phyloP scores from a whole-genome alignment of 2,329 filamentous ascomycete genomes.

The Ceratocystiopsis minuta region DNA sequence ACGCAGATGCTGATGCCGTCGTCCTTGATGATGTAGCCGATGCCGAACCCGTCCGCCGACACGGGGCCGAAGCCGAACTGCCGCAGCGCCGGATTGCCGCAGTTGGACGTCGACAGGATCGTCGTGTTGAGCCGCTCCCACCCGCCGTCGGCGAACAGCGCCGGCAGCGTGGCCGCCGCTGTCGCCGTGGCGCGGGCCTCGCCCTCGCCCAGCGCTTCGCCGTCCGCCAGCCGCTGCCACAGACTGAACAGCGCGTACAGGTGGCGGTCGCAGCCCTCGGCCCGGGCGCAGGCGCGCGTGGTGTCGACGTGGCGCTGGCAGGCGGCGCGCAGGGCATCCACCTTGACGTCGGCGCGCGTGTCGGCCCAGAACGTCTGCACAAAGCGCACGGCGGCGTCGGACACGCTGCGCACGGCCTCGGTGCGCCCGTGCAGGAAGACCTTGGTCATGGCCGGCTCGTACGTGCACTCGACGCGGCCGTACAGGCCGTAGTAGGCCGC shows the following conservation, averaged over 20 bases:
- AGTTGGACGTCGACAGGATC: constrained; percentile 93
- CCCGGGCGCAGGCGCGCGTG: constrained; percentile 76
- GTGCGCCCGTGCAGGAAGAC: constrained; percentile 82
- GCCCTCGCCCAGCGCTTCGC: constrained; percentile 32
- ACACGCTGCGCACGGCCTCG: constrained; percentile 78
- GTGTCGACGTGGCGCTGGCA: constrained; percentile 64
- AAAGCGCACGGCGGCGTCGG: constrained; percentile 68
- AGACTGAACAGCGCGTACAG: constrained; percentile 87
- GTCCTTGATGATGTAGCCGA: constrained; percentile 98
- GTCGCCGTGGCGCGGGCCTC: constrained; percentile 12
- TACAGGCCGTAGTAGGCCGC: constrained; percentile 96
- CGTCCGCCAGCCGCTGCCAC: constrained; percentile 79
- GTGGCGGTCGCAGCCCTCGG: constrained; percentile 79
- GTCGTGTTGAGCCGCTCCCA: constrained; percentile 95
- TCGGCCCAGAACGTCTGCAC: constrained; percentile 92
- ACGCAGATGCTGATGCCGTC: constrained; percentile 81
- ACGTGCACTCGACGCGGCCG: constrained; percentile 82
- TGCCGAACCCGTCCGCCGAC: constrained; percentile 84
- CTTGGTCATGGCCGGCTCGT: constrained; percentile 98
- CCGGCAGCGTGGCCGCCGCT: constrained; percentile 33
- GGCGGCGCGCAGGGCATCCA: constrained; percentile 68
- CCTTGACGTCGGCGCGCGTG: constrained; percentile 62
- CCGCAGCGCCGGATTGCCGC: constrained; percentile 82
- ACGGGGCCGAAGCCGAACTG: constrained; percentile 96
- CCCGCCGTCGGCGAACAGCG: constrained; percentile 70